phyloP scores from a whole-genome alignment of 768 basidiomycete species.

The Infundibulicybe gibba region DNA sequence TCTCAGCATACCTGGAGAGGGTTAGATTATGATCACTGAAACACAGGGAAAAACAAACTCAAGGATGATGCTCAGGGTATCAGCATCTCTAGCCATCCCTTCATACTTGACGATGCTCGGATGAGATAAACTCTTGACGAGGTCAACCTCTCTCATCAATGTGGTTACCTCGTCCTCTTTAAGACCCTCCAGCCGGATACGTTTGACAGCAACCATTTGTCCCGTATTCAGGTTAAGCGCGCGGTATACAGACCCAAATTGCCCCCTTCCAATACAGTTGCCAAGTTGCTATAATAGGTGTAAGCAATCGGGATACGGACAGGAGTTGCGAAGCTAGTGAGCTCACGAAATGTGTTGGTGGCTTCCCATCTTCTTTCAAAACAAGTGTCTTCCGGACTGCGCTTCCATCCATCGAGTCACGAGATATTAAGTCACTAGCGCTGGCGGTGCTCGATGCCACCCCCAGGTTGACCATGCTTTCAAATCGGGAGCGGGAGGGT shows the following conservation, averaged over 20 bases:
- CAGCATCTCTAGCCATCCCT: slow-evolving; percentile 88
- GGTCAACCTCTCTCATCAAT: slow-evolving; percentile 91
- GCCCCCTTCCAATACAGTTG: slow-evolving; percentile 94
- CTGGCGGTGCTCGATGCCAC: slow-evolving; percentile 47
- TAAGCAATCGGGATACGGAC: slow-evolving; percentile 8
- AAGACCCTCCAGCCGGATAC: slow-evolving; percentile 85
- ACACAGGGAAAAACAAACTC: slow-evolving; percentile 59
- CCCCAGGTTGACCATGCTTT: slow-evolving; percentile 68
- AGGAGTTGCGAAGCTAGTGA: background rate
- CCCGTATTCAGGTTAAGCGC: slow-evolving; percentile 93
- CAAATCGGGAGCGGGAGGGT: slow-evolving; percentile 59
- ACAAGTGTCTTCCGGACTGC: slow-evolving; percentile 66
- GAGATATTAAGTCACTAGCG: slow-evolving; percentile 61
- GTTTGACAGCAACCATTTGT: slow-evolving; percentile 99
- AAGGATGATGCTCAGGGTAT: slow-evolving; percentile 87
- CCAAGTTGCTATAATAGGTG: slow-evolving; percentile 77
- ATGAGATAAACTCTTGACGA: slow-evolving; percentile 87
- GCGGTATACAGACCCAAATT: slow-evolving; percentile 95
- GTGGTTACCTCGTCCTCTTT: slow-evolving; percentile 88
- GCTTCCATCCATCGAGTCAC: slow-evolving; percentile 64
- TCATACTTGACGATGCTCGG: slow-evolving; percentile 98
- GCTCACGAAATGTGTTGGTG: slow-evolving; percentile 80
- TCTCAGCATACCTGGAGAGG: slow-evolving; percentile 81
- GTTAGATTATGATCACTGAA: slow-evolving; percentile 8
- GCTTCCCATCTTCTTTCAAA: slow-evolving; percentile 78